Percentiles rank a stretch among this genome's conserved stretches.
Evolutionary conservation across 2,329 filamentous ascomycete species (phyloP).

Genomic region (Akanthomyces dipterigenus): DNA sequence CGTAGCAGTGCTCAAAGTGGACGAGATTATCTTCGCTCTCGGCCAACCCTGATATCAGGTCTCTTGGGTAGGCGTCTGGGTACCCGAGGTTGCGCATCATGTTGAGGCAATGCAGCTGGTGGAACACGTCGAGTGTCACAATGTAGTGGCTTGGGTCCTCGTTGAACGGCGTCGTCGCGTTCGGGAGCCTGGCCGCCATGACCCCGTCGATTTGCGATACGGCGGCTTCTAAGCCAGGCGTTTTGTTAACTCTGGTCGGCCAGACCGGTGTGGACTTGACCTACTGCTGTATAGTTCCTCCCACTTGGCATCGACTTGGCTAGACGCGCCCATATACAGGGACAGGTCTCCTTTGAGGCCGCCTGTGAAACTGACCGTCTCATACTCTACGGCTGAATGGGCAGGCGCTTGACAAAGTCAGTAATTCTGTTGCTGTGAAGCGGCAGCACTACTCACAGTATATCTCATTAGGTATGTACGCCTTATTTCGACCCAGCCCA

Average conservation of each 20-base stretch:
- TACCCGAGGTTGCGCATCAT: constrained; percentile 40
- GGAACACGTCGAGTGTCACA: constrained; percentile 48
- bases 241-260: background rate
- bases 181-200: constrained; percentile 32
- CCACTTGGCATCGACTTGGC: constrained; percentile 51
- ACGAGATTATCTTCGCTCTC: constrained; percentile 26
- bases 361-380: constrained; percentile 42
- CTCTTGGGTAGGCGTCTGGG: constrained; percentile 37
- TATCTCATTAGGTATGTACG: constrained; percentile 10
- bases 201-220: no score
- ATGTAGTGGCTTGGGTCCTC: constrained; percentile 48
- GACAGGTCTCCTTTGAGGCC: constrained; percentile 36
- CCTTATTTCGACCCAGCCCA: background rate
- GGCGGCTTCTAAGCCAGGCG: no score
- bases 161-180: constrained; percentile 45
- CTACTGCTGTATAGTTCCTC: constrained; percentile 36
- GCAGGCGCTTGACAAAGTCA: constrained; percentile 33
- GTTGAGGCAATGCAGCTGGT: constrained; percentile 46
- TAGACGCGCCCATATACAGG: constrained; percentile 46
- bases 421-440: background rate
- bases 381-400: constrained; percentile 39
- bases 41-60: constrained; percentile 38
- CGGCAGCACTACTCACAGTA: constrained; percentile 26
- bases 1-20: constrained; percentile 43
- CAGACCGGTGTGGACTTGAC: background rate